phyloP scores from a whole-genome alignment of 2,329 filamentous ascomycete species.

The Fusarium camptoceras region DNA sequence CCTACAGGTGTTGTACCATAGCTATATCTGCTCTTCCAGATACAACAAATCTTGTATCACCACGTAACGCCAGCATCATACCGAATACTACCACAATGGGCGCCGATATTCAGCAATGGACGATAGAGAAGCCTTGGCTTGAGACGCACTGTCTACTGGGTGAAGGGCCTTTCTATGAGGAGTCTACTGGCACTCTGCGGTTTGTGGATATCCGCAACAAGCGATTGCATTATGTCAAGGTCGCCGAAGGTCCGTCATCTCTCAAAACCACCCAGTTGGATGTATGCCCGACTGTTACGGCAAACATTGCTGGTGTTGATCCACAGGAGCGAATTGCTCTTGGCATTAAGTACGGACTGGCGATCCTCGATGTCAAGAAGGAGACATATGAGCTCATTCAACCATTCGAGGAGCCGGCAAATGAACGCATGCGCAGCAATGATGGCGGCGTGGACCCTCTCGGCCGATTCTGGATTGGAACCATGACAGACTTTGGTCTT shows the following conservation, averaged over 20 bases:
- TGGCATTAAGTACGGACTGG: slow-evolving; percentile 84
- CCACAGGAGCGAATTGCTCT: slow-evolving; percentile 75
- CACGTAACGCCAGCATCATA: neutral
- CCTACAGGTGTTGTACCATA: neutral
- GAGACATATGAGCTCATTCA: slow-evolving; percentile 66
- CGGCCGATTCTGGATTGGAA: slow-evolving; percentile 86
- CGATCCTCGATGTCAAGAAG: slow-evolving; percentile 75
- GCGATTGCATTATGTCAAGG: slow-evolving; percentile 77
- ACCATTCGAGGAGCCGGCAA: slow-evolving; percentile 58
- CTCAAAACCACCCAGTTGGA: slow-evolving; percentile 70
- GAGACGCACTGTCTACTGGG: slow-evolving; percentile 73
- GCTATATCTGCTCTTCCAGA: neutral
- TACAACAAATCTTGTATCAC: neutral
- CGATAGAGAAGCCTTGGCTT: slow-evolving; percentile 66
- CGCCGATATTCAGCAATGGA: slow-evolving; percentile 61
- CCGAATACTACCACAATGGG: slow-evolving; percentile 42
- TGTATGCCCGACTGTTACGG: slow-evolving; percentile 73
- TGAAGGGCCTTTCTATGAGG: slow-evolving; percentile 81
- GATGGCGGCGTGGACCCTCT: slow-evolving; percentile 84
- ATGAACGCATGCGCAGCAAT: slow-evolving; percentile 74
- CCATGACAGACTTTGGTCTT: slow-evolving; percentile 80
- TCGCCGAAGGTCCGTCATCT: slow-evolving; percentile 71
- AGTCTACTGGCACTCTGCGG: slow-evolving; percentile 72
- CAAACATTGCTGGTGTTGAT: slow-evolving; percentile 77
- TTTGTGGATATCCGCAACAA: slow-evolving; percentile 87